Percentiles rank a stretch among this genome's conserved stretches.
Evolutionary conservation across 1,284 basidiomycete genomes (phyloP).

Genomic region (Termitomyces sp.): DNA sequence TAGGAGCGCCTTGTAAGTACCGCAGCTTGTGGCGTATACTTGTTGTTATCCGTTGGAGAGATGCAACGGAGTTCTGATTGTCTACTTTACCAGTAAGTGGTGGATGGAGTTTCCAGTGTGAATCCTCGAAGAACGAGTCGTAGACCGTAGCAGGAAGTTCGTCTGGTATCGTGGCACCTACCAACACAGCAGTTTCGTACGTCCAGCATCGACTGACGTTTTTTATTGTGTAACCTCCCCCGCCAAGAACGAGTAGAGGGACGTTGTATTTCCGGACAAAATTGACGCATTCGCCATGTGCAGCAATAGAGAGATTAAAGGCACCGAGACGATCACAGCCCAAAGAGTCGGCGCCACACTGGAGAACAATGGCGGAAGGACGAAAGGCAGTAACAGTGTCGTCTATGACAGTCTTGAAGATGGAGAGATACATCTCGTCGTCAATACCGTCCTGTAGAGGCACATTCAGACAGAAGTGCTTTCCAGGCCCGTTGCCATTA

Average conservation of each 20-base stretch:
- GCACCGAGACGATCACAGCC: conserved; percentile 93
- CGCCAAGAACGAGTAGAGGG: conserved; percentile 87
- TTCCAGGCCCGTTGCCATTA: conserved; percentile 81
- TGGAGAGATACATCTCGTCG: conserved; percentile 91
- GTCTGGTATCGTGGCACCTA: conserved; percentile 80
- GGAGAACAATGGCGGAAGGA: conserved; percentile 89
- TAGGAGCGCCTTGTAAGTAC: conserved; percentile 93
- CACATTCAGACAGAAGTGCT: conserved; percentile 95
- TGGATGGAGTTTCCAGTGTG: conserved; percentile 89
- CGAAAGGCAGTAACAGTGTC: conserved; percentile 89
- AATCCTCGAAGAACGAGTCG: conserved; percentile 90
- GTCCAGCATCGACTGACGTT: conserved; percentile 99
- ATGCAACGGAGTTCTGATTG: conserved; percentile 84
- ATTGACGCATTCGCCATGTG: conserved; percentile 96
- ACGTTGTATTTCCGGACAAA: conserved; percentile 92
- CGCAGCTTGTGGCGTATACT: conserved; percentile 87
- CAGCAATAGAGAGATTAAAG: conserved; percentile 99
- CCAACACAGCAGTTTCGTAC: conserved; percentile 94
- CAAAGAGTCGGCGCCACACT: conserved; percentile 96
- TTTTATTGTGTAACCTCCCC: conserved; percentile 94
- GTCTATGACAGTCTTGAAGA: conserved; percentile 96
- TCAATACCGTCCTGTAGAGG: conserved; percentile 96
- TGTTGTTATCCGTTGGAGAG: conserved; percentile 82
- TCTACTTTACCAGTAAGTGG: conserved; percentile 88
- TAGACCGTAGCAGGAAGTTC: conserved; percentile 87